phyloP scores from a whole-genome alignment of 257 asterid genomes.

The Nicotiana tomentosiformis region DNA sequence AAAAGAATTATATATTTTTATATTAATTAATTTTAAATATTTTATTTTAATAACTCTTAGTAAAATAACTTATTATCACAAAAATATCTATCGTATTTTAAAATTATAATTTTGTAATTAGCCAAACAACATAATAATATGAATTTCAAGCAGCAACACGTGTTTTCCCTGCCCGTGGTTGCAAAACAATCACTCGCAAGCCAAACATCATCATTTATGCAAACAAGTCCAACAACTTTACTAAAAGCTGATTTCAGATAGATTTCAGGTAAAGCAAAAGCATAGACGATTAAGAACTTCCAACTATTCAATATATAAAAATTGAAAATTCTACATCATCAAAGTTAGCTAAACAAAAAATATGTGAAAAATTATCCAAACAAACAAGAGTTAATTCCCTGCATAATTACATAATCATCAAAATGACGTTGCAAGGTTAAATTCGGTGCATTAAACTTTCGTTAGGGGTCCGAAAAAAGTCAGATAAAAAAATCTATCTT shows the following conservation, averaged over 20 bases:
- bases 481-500: no score
- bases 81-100: no score
- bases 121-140: no score
- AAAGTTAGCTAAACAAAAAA: constrained; percentile 15
- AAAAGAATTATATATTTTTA: no score
- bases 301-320: background rate
- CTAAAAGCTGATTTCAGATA: constrained; percentile 19
- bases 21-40: no score
- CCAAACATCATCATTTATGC: constrained; percentile 17
- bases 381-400: constrained; percentile 8
- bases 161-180: constrained; percentile 21
- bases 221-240: constrained; percentile 20
- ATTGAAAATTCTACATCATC: constrained; percentile 4
- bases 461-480: accelerated
- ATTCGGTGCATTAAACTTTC: no score
- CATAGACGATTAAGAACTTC: background rate
- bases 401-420: background rate
- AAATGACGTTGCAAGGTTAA: accelerated
- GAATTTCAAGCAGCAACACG: background rate
- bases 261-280: constrained; percentile 28
- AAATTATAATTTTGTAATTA: no score
- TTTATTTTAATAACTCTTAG: no score
- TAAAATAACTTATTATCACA: no score
- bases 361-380: constrained; percentile 5
- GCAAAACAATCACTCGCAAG: background rate